Evolutionary conservation across 2,329 filamentous ascomycete species (phyloP).

Genomic region (Juglanconis juglandina): DNA sequence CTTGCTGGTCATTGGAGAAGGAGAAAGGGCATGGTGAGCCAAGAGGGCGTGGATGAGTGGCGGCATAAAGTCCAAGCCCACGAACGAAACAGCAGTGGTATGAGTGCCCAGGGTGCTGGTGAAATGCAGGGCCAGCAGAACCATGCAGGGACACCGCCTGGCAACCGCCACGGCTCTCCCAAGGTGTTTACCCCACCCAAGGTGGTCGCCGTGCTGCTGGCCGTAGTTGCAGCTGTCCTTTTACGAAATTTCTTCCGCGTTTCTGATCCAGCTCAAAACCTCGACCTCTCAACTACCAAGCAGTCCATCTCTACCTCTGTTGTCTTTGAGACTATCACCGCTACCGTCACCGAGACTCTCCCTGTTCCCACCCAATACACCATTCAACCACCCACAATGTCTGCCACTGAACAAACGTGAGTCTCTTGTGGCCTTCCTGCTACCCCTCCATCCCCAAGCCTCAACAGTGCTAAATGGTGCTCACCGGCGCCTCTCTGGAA

Average conservation of each 20-base stretch:
- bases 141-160: constrained; percentile 9
- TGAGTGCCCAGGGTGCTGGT: too few species aligned
- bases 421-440: constrained; percentile 34
- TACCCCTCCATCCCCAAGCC: constrained; percentile 18
- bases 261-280: constrained; percentile 36
- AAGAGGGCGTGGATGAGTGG: neutral
- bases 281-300: constrained; percentile 40
- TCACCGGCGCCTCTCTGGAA: neutral
- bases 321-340: constrained; percentile 22
- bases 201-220: constrained; percentile 14
- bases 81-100: constrained; percentile 10
- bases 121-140: constrained; percentile 7
- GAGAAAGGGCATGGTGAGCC: neutral
- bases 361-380: constrained; percentile 20
- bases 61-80: neutral
- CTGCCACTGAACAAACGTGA: constrained; percentile 81
- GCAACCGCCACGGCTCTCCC: neutral
- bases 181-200: constrained; percentile 8
- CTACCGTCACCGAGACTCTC: constrained; percentile 26
- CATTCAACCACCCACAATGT: constrained; percentile 53
- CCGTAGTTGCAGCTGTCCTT: constrained; percentile 16
- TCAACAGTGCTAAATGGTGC: neutral
- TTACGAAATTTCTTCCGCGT: constrained; percentile 28
- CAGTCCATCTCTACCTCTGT: constrained; percentile 7
- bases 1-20: too few species aligned